Percentiles rank a stretch among this genome's conserved stretches.
phyloP scores from a whole-genome alignment of 805 yeast genomes.

The Grigorovia yakushimaensis region DNA sequence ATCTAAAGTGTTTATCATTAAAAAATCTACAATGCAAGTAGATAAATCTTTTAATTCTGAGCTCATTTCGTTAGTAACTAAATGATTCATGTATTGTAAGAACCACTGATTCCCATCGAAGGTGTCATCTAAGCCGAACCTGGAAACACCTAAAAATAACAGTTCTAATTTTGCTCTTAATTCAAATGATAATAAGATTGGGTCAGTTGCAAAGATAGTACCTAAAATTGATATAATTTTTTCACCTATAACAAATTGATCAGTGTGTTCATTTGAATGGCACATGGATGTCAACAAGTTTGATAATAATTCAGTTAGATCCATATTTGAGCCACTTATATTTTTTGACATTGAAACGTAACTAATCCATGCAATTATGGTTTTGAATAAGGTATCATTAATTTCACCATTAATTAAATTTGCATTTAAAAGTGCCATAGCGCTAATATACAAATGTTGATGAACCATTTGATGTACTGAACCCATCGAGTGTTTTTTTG shows the following conservation, averaged over 20 bases:
- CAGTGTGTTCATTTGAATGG: constrained; percentile 16
- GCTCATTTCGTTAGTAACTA: constrained; percentile 24
- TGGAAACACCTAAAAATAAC: constrained; percentile 24
- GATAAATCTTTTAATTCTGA: constrained; percentile 27
- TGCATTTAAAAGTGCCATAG: constrained; percentile 24
- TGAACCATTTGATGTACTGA: constrained; percentile 25
- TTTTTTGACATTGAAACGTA: constrained; percentile 25
- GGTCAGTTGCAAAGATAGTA: constrained; percentile 23
- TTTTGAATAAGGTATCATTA: constrained; percentile 17
- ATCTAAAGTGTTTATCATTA: constrained; percentile 25
- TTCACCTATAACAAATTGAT: constrained; percentile 20
- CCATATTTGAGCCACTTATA: constrained; percentile 22
- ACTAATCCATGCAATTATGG: constrained; percentile 24
- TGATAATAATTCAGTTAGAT: constrained; percentile 22
- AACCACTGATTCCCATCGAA: constrained; percentile 23
- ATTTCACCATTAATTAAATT: constrained; percentile 11
- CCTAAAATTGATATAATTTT: constrained; percentile 20
- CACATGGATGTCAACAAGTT: constrained; percentile 25
- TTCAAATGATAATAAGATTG: constrained; percentile 23
- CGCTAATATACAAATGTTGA: constrained; percentile 25
- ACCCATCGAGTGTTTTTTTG: constrained; percentile 18
- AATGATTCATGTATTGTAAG: constrained; percentile 26
- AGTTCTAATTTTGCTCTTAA: constrained; percentile 23
- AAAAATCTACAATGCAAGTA: constrained; percentile 25
- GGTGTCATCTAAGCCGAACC: constrained; percentile 13